These are phyloP conservation scores for Chloranthus sessilifolius DNA, from an alignment of 164 flowering plant genomes.

Conservation along the genomic window DNA sequence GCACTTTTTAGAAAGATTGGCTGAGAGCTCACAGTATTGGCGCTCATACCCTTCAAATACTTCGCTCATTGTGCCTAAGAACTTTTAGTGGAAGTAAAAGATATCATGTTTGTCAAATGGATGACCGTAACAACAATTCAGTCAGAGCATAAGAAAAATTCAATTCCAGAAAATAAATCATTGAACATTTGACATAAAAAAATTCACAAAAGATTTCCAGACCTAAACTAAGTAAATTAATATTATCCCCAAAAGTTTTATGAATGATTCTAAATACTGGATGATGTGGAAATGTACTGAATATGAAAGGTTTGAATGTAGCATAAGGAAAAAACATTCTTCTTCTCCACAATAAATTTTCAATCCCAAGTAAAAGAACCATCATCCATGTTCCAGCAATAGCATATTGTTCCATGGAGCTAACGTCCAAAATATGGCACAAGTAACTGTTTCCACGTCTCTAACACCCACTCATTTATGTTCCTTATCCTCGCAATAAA, in stretches of 20 bases:
- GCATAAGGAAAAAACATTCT: neutral
- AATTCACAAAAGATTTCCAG: neutral
- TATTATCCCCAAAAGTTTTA: too few species aligned
- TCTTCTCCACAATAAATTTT: neutral
- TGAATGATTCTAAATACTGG: too few species aligned
- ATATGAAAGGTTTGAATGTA: neutral
- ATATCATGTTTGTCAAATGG: conserved; percentile 1
- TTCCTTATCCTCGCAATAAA: too few species aligned
- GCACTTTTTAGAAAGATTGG: conserved; percentile 61
- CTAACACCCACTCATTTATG: too few species aligned
- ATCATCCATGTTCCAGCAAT: too few species aligned
- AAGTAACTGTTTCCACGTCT: too few species aligned
- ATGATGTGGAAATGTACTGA: too few species aligned
- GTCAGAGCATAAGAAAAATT: neutral
- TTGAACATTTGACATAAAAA: neutral
- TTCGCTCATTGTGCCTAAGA: conserved; percentile 48
- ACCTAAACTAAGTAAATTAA: neutral
- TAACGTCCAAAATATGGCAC: too few species aligned
- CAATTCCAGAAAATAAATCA: neutral
- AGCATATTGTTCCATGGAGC: too few species aligned
- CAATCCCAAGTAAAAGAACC: too few species aligned
- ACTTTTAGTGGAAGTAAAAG: neutral
- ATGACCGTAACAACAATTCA: neutral
- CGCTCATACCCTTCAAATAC: conserved; percentile 77
- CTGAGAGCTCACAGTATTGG: conserved; percentile 74